Evolutionary conservation across 352 stramenopile genomes (phyloP), one percentile per base, ranked within the genome.

Genomic region (Globisporangium nunn): DNA sequence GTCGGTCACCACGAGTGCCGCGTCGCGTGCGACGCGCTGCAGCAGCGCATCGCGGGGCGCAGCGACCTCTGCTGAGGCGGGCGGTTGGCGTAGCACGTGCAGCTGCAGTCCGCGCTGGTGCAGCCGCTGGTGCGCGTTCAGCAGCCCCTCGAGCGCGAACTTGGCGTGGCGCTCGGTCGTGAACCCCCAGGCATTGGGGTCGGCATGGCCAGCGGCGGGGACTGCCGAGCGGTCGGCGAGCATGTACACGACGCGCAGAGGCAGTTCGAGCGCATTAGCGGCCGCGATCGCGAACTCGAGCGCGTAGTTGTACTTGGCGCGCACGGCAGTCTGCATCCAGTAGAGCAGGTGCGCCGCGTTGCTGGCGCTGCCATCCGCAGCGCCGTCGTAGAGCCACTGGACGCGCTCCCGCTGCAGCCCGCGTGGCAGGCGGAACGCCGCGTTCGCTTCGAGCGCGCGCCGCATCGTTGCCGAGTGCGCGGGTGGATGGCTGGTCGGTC

Each of bases 301-400:
- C 48, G 82, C 66, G 63, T 91, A 92, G 58, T 94, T 94, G 69
- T 89, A 83, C 50, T 86, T 82, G 30, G 80, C 68, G 44, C 85
- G 85, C 63, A 93, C 78, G 2, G 81, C 85, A 46, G 81, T 91
- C 59, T 94, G 85, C 85, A 94, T 94, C 85, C 85, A 94, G 68
- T 94, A 94, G 58, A 94, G 67, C 46, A 94, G 56, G 78, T 60
- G 61, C 31, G 17, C 12, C 29, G 47, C 29, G 35, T 55, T 15
- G 56, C 43, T 28, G 39, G 28, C 37, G 40, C 33, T 15, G 17
- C 31, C 23, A 28, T 50, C 17, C 15, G 10, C 4, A 30, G 62
- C 30, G 33, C 81, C 81, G 54, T 90, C 75, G 56, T 85, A 88
- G 35, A 90, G 65, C 82, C 82, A 92, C 66, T 87, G 74, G 12